These are phyloP conservation scores for Suillus spraguei DNA, from an alignment of 768 basidiomycete species.

Conservation along the genomic window DNA sequence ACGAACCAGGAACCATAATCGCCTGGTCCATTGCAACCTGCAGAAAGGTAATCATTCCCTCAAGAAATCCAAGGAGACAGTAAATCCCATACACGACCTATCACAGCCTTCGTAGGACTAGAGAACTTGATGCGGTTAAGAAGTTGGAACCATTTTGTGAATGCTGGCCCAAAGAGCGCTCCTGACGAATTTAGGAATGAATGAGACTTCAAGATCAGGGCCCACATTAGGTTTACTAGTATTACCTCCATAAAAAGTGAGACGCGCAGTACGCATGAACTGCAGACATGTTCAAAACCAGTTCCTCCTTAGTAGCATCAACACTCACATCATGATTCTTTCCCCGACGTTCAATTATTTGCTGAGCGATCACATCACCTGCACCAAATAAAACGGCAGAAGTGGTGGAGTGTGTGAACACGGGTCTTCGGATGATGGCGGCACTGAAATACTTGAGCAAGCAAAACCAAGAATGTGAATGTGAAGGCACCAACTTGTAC, in stretches of 20 bases:
- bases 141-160: slow-evolving; percentile 82
- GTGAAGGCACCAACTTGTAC: slow-evolving; percentile 39
- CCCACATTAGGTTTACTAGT: neutral
- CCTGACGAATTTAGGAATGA: slow-evolving; percentile 36
- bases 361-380: slow-evolving; percentile 86
- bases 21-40: slow-evolving; percentile 86
- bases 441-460: slow-evolving; percentile 42
- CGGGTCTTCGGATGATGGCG: slow-evolving; percentile 60
- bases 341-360: slow-evolving; percentile 77
- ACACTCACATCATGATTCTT: slow-evolving; percentile 71
- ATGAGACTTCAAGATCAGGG: neutral
- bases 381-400: slow-evolving; percentile 70
- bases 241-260: slow-evolving; percentile 74
- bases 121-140: slow-evolving; percentile 73
- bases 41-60: slow-evolving; percentile 7
- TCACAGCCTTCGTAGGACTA: slow-evolving; percentile 55
- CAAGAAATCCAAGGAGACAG: neutral
- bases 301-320: neutral
- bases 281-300: slow-evolving; percentile 25
- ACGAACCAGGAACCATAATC: slow-evolving; percentile 67
- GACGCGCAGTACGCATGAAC: slow-evolving; percentile 62
- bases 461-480: neutral
- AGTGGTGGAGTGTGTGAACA: slow-evolving; percentile 64
- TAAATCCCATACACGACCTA: slow-evolving; percentile 56
- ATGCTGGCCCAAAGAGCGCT: slow-evolving; percentile 74